Percentiles rank a stretch among this genome's conserved stretches.
phyloP scores from a whole-genome alignment of 73 alveolate species.

The Tetrahymena malaccensis region DNA sequence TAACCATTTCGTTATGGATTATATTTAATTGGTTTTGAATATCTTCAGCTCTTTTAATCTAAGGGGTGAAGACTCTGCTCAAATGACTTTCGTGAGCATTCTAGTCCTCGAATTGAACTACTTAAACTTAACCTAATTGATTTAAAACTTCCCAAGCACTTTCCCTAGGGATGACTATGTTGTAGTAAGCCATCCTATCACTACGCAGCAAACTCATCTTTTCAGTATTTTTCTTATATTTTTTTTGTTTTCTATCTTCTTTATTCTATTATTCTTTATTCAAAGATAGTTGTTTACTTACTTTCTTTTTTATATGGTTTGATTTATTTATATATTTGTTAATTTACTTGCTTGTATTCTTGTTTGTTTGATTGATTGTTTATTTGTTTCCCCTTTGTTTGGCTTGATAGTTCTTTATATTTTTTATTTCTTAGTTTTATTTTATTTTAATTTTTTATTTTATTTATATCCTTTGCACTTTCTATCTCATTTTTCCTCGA shows the following conservation, averaged over 20 bases:
- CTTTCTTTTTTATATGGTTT: not conserved
- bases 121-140: constrained; percentile 78
- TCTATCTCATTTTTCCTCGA: not conserved
- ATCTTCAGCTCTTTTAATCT: constrained; percentile 57
- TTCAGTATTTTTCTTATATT: not conserved
- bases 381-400: not conserved
- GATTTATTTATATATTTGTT: not conserved
- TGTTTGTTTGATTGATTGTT: too few relatives aligned
- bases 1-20: not conserved
- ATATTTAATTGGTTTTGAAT: constrained; percentile 2
- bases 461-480: not conserved
- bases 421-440: not conserved
- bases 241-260: not conserved
- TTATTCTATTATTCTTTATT: not conserved
- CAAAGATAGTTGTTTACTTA: not conserved
- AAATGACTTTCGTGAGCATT: constrained; percentile 53
- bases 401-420: not conserved
- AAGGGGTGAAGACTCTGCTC: constrained; percentile 48
- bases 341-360: not conserved
- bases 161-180: constrained; percentile 82
- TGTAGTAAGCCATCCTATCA: constrained; percentile 87
- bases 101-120: constrained; percentile 74
- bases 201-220: constrained; percentile 80
- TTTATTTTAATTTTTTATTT: not conserved
- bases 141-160: constrained; percentile 81